Percentiles rank a stretch among this genome's conserved stretches.
phyloP scores from a whole-genome alignment of 306 rosid genomes.

The Dryas octopetala region DNA sequence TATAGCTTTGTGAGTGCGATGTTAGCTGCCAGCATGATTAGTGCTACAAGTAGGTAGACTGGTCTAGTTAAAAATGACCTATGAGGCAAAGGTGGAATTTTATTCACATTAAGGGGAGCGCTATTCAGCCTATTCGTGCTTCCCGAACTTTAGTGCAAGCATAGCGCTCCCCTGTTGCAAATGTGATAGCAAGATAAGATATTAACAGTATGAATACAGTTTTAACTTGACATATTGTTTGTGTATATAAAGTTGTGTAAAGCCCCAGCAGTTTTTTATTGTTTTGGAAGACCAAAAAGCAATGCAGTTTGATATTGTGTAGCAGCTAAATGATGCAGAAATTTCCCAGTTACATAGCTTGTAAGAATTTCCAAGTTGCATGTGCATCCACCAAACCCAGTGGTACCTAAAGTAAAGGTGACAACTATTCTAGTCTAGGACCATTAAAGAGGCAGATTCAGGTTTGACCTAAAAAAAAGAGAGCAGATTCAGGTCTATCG shows the following conservation, averaged over 20 bases:
- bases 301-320: not conserved
- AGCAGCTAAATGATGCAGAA: not conserved
- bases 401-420: not conserved
- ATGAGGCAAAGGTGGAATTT: not conserved
- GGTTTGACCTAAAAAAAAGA: no score
- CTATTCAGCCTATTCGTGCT: not conserved
- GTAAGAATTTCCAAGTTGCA: not conserved
- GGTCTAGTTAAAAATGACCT: not conserved
- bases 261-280: not conserved
- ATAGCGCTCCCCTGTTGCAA: not conserved
- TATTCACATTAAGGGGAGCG: not conserved
- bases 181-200: not conserved
- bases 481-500: no score
- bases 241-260: not conserved
- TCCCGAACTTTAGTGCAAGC: not conserved
- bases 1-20: not conserved
- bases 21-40: not conserved
- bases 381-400: conserved; percentile 6
- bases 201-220: not conserved
- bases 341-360: not conserved
- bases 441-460: no score
- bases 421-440: no score
- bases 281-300: not conserved
- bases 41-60: not conserved
- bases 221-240: not conserved